Evolutionary conservation across 176 grass and related monocot genomes (phyloP).

Genomic region (Ananas comosus): DNA sequence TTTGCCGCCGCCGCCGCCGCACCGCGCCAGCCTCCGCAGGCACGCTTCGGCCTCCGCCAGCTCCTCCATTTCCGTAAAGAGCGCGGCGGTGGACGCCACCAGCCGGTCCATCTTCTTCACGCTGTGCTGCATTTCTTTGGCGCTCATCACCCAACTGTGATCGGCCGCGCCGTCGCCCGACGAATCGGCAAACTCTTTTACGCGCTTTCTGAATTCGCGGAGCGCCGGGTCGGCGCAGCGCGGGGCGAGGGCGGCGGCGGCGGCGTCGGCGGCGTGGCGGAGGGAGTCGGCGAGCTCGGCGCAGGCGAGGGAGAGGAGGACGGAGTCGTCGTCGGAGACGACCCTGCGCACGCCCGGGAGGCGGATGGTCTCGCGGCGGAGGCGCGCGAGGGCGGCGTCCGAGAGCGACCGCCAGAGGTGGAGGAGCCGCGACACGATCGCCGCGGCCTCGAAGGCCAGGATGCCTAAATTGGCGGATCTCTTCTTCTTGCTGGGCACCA

Average conservation of each 20-base stretch:
- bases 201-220: constrained; percentile 30
- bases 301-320: constrained; percentile 54
- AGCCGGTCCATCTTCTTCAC: constrained; percentile 55
- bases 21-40: constrained; percentile 50
- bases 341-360: constrained; percentile 57
- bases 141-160: constrained; percentile 45
- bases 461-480: constrained; percentile 35
- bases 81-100: constrained; percentile 31
- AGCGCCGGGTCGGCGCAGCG: constrained; percentile 47
- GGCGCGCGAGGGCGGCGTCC: constrained; percentile 45
- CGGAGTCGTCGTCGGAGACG: constrained; percentile 63
- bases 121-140: constrained; percentile 67
- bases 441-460: constrained; percentile 66
- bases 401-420: constrained; percentile 50
- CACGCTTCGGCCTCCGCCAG: constrained; percentile 51
- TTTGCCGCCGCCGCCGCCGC: constrained; percentile 3
- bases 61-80: constrained; percentile 66
- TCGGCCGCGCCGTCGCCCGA: constrained; percentile 25
- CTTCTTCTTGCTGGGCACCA: constrained; percentile 1
- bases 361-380: constrained; percentile 41
- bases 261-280: constrained; percentile 32
- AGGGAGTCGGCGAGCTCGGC: constrained; percentile 65
- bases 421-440: constrained; percentile 68
- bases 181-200: constrained; percentile 47
- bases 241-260: constrained; percentile 22